Evolutionary conservation across 805 yeast genomes (phyloP), one percentile per base, ranked within the genome.

Genomic region (Kuraishia floccosa): DNA sequence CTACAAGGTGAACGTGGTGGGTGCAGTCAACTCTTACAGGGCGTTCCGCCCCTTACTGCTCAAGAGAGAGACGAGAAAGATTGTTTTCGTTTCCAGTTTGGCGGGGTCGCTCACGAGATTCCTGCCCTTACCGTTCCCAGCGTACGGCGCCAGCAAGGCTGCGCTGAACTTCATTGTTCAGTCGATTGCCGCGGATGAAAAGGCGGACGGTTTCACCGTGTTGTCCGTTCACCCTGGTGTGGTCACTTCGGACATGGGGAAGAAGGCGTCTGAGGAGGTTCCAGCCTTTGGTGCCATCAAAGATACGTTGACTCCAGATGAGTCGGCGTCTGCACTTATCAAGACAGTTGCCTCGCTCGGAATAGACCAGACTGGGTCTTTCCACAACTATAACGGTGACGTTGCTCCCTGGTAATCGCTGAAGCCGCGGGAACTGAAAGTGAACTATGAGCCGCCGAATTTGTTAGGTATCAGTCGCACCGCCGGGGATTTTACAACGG

Each of bases 221-320:
- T 60, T 86, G 8, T 63, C 96, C 0, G 65, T 91, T 16, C 96
- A 95, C 1, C 97, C 97, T 0, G 97, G 98, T 3, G 94, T 85
- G 2, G 96, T 91, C 2, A 84, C 84, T 48, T 89, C 98, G 1
- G 61, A 60, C 14, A 89, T 91, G 97, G 97, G 89, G 56, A 50
- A 40, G 6, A 77, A 72, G n/a, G n/a, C n/a, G n/a, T n/a, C n/a
- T n/a, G n/a, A n/a, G n/a, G n/a, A n/a, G n/a, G n/a, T n/a, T n/a
- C n/a, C n/a, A n/a, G 25, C n/a, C n/a, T n/a, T n/a, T n/a, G n/a
- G n/a, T n/a, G n/a, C n/a, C n/a, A n/a, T n/a, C n/a, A n/a, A n/a
- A n/a, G n/a, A n/a, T n/a, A n/a, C n/a, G n/a, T n/a, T n/a, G n/a
- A n/a, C n/a, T n/a, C n/a, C n/a, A 14, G 17, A n/a, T 24, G 27